A percentile compares a stretch with the other conserved stretches of the same genome.
These are phyloP conservation scores for Penicillium occitanis DNA, from an alignment of 2,329 filamentous ascomycete species.

Conservation along the genomic window DNA sequence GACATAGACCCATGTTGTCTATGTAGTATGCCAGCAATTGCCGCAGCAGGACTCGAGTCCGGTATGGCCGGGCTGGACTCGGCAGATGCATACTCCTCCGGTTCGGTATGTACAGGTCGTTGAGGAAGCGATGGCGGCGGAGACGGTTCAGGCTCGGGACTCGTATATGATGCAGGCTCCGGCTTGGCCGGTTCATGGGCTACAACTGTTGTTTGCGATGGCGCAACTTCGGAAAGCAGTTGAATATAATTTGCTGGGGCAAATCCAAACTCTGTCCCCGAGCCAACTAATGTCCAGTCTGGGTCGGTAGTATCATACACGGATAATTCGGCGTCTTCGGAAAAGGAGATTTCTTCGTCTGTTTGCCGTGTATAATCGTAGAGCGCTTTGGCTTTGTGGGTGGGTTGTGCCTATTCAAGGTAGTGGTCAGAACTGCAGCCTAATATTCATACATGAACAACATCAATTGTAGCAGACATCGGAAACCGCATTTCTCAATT, in stretches of 20 bases:
- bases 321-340: slow-evolving; percentile 77
- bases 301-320: slow-evolving; percentile 90
- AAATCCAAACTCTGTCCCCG: slow-evolving; percentile 85
- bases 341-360: slow-evolving; percentile 94
- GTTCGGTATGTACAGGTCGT: slow-evolving; percentile 26
- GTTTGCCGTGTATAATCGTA: slow-evolving; percentile 97
- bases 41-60: slow-evolving; percentile 55
- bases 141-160: slow-evolving; percentile 26
- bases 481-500: not conserved
- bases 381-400: slow-evolving; percentile 78
- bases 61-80: slow-evolving; percentile 44
- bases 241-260: slow-evolving; percentile 97
- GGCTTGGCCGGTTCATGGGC: slow-evolving; percentile 40
- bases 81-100: slow-evolving; percentile 24
- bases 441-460: not conserved
- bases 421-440: not conserved
- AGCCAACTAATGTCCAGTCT: slow-evolving; percentile 92
- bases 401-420: slow-evolving; percentile 58
- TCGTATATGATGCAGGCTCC: slow-evolving; percentile 35
- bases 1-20: slow-evolving; percentile 37
- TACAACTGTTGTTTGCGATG: slow-evolving; percentile 21
- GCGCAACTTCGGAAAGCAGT: slow-evolving; percentile 47
- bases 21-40: slow-evolving; percentile 51
- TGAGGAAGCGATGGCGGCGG: slow-evolving; percentile 19
- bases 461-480: not conserved